Conservation (phyloP, 768 basidiomycete species). For the Russula foetens region DNA sequence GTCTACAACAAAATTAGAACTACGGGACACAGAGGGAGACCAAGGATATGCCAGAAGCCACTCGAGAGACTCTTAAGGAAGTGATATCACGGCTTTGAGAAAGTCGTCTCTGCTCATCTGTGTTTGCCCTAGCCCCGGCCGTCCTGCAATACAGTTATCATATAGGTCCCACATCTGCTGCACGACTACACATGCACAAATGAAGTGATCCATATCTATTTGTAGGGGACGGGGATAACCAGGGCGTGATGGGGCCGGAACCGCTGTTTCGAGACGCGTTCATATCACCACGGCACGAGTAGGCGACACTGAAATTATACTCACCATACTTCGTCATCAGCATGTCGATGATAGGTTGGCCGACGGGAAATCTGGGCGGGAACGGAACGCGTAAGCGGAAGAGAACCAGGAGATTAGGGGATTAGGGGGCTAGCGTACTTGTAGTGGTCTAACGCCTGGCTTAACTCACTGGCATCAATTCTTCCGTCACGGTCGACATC, state of each 20-base stretch:
- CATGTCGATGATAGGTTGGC: not conserved
- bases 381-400: not conserved
- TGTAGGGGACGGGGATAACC: not conserved
- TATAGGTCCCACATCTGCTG: not conserved
- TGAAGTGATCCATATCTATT: not conserved
- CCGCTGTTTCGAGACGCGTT: not conserved
- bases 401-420: too few relatives aligned
- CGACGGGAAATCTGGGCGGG: not conserved
- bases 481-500: not conserved
- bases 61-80: conserved; percentile 12
- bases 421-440: not conserved
- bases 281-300: not conserved
- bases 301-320: not conserved
- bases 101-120: conserved; percentile 2
- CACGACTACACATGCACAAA: conserved; percentile 3
- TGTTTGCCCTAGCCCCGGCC: not conserved
- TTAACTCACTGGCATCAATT: not conserved
- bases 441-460: not conserved
- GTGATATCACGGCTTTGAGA: not conserved
- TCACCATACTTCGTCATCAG: conserved; percentile 10
- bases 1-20: too few relatives aligned
- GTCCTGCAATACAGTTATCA: not conserved
- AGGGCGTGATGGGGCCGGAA: not conserved
- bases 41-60: too few relatives aligned
- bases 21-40: too few relatives aligned